Evolutionary conservation across 441 rosid species (phyloP).

Genomic region (Adansonia madagascariensis): DNA sequence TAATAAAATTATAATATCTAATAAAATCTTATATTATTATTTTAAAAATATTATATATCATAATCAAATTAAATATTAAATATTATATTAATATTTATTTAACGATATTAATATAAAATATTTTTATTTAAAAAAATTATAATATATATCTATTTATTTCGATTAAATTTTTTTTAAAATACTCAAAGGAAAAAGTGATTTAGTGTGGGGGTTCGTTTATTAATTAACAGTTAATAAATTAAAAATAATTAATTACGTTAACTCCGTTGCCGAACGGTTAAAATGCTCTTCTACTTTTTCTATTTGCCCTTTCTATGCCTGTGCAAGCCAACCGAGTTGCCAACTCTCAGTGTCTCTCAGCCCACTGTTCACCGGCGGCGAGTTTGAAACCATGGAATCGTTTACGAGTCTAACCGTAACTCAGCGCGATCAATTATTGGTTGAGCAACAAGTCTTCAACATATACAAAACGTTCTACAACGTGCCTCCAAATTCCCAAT

Average conservation of each 20-base stretch:
- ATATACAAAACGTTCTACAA: slow-evolving; percentile 53
- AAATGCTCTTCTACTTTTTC: background rate
- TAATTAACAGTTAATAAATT: no score
- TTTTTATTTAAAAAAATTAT: no score
- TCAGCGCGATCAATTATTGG: slow-evolving; percentile 68
- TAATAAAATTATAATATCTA: no score
- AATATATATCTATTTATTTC: no score
- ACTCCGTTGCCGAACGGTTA: background rate
- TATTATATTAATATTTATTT: no score
- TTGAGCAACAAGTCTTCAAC: slow-evolving; percentile 56
- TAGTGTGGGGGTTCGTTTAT: no score
- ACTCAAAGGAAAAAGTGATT: no score
- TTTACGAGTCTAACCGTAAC: slow-evolving; percentile 45
- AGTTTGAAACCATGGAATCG: slow-evolving; percentile 42
- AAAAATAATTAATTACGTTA: background rate
- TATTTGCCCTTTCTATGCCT: background rate
- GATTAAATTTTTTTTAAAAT: no score
- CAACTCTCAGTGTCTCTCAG: slow-evolving; percentile 5
- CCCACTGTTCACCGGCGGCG: slow-evolving; percentile 1
- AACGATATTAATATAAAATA: no score
- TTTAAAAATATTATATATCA: no score
- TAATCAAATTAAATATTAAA: no score
- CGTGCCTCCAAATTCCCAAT: slow-evolving; percentile 49
- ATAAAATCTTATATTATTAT: no score
- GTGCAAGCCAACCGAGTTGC: background rate